A percentile compares a stretch with the other conserved stretches of the same genome.
These are phyloP conservation scores for Colletotrichum chlorophyti DNA, from an alignment of 2,329 filamentous ascomycete species.

Conservation along the genomic window DNA sequence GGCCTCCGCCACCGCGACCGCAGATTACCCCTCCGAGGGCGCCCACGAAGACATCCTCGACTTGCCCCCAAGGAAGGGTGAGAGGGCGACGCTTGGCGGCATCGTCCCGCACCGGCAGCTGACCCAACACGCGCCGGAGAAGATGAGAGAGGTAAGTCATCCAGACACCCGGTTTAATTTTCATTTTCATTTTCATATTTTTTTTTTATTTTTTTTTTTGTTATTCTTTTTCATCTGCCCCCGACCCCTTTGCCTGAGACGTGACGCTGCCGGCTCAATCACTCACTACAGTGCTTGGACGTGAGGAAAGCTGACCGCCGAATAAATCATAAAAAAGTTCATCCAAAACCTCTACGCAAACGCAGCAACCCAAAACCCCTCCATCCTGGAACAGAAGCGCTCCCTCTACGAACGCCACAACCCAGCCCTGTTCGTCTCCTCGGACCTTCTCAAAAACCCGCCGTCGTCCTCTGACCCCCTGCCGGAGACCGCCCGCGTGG, in stretches of 20 bases:
- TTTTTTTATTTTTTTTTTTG: too few species aligned
- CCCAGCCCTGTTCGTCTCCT: conserved; percentile 36
- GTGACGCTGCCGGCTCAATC: too few species aligned
- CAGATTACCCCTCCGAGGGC: conserved; percentile 11
- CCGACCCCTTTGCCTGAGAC: not conserved
- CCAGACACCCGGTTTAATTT: too few species aligned
- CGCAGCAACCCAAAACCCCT: conserved; percentile 34
- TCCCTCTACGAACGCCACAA: conserved; percentile 41
- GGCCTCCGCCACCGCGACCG: conserved; percentile 1
- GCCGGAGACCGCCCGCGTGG: not conserved
- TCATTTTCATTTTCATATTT: too few species aligned
- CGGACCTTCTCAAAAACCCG: not conserved
- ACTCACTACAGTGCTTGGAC: too few species aligned
- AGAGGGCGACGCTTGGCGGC: conserved; percentile 10
- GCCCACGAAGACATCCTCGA: conserved; percentile 3
- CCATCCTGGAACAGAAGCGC: conserved; percentile 33
- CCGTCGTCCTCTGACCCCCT: not conserved
- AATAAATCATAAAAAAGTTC: too few species aligned
- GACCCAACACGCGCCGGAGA: conserved; percentile 21
- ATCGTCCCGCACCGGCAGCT: conserved; percentile 25
- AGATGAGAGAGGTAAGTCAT: conserved; percentile 10
- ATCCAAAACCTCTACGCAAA: conserved; percentile 23
- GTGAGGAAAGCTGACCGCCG: too few species aligned
- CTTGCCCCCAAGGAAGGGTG: not conserved
- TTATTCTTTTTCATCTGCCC: too few species aligned